Evolutionary conservation across 2,329 filamentous ascomycete genomes (phyloP).

Genomic region (Scleromitrula shiraiana): DNA sequence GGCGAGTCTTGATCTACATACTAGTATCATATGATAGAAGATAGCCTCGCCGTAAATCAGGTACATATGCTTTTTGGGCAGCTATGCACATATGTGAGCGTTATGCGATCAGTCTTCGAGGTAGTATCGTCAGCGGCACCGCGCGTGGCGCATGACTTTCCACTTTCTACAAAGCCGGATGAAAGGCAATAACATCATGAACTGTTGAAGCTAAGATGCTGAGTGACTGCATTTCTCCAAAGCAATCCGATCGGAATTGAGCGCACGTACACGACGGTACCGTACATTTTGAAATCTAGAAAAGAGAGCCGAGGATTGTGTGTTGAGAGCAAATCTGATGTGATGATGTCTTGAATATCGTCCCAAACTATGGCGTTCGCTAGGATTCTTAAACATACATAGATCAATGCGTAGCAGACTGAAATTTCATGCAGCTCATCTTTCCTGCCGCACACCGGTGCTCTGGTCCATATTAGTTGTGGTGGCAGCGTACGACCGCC

Average conservation of each 20-base stretch:
- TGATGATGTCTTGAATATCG: too few species aligned
- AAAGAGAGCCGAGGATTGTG: too few species aligned
- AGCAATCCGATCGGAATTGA: constrained; percentile 15
- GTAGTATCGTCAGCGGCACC: constrained; percentile 20
- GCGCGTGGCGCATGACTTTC: constrained; percentile 16
- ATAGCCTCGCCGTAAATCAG: constrained; percentile 16
- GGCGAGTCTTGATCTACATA: constrained; percentile 6
- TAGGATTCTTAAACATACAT: constrained; percentile 15
- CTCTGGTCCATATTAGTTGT: constrained; percentile 17
- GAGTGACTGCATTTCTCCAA: constrained; percentile 5
- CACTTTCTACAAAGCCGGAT: constrained; percentile 9
- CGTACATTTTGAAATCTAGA: background rate
- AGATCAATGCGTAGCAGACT: constrained; percentile 20
- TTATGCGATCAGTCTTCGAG: constrained; percentile 13
- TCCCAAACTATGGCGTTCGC: constrained; percentile 14
- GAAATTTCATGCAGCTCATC: constrained; percentile 29
- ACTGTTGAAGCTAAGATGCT: too few species aligned
- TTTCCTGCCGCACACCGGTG: constrained; percentile 26
- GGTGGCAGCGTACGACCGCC: constrained; percentile 10
- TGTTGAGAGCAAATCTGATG: constrained; percentile 1
- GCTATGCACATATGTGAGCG: constrained; percentile 22
- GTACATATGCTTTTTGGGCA: constrained; percentile 25
- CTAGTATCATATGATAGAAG: constrained; percentile 4
- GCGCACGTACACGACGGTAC: too few species aligned
- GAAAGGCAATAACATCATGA: constrained; percentile 7